These are phyloP conservation scores for Artemisia argyi DNA, from an alignment of 129 eudicot genomes.

Conservation along the genomic window DNA sequence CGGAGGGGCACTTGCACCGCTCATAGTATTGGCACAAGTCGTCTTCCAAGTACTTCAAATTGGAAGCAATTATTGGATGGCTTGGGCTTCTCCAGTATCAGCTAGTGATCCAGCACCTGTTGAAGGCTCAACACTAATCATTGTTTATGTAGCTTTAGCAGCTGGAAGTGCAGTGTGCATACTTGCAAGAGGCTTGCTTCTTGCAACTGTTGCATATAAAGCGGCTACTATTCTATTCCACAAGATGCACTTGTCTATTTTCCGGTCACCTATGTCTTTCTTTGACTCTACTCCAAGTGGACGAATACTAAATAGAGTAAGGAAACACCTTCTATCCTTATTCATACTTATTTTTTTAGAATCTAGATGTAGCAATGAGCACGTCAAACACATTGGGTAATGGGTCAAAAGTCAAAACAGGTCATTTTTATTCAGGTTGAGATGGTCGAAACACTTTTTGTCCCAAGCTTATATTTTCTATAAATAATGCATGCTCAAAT, in stretches of 20 bases:
- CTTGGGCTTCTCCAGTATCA: conserved; percentile 89
- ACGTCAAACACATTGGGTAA: no score
- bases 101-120: conserved; percentile 50
- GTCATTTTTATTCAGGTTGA: no score
- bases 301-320: conserved; percentile 73
- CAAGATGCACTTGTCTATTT: conserved; percentile 68
- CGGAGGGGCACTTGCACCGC: conserved; percentile 38
- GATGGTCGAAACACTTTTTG: no score
- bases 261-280: conserved; percentile 91
- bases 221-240: conserved; percentile 67
- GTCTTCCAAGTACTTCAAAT: conserved; percentile 50
- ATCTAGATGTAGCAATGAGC: no score
- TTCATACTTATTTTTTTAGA: neutral
- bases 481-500: no score
- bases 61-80: conserved; percentile 94
- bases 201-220: conserved; percentile 58
- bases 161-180: conserved; percentile 66
- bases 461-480: no score
- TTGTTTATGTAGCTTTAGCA: conserved; percentile 65
- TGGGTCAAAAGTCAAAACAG: no score
- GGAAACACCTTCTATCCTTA: neutral
- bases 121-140: conserved; percentile 41
- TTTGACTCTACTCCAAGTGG: conserved; percentile 95
- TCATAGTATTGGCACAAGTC: conserved; percentile 35
- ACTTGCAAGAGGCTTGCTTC: conserved; percentile 49